Evolutionary conservation across 2,329 filamentous ascomycete genomes (phyloP).

Genomic region (Davidsoniella eucalypti): DNA sequence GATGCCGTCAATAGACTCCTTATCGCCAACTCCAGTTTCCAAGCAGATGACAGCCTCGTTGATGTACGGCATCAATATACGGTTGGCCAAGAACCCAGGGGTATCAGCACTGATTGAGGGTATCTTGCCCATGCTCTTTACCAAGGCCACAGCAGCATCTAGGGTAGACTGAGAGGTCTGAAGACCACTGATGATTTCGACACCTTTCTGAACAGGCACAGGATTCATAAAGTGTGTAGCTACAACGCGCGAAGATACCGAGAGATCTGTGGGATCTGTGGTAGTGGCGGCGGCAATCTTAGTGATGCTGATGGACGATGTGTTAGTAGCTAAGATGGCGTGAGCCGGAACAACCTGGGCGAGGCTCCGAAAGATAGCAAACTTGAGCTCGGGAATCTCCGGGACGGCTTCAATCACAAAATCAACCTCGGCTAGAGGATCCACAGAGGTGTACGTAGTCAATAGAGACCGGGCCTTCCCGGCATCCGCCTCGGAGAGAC

Average conservation of each 20-base stretch:
- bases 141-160: slow-evolving; percentile 68
- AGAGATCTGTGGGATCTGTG: slow-evolving; percentile 60
- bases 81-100: slow-evolving; percentile 87
- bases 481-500: slow-evolving; percentile 68
- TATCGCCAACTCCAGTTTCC: slow-evolving; percentile 76
- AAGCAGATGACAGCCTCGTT: slow-evolving; percentile 95
- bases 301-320: slow-evolving; percentile 95
- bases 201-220: slow-evolving; percentile 88
- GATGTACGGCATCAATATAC: slow-evolving; percentile 98
- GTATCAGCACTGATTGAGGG: slow-evolving; percentile 74
- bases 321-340: slow-evolving; percentile 90
- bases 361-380: slow-evolving; percentile 68
- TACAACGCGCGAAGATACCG: slow-evolving; percentile 72
- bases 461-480: slow-evolving; percentile 56
- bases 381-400: slow-evolving; percentile 77
- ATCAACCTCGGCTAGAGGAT: slow-evolving; percentile 67
- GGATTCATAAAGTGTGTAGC: slow-evolving; percentile 99
- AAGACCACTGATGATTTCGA: slow-evolving; percentile 89
- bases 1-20: slow-evolving; percentile 87
- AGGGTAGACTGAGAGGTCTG: slow-evolving; percentile 77
- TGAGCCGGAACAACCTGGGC: slow-evolving; percentile 69
- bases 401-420: slow-evolving; percentile 97
- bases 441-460: slow-evolving; percentile 53
- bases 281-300: slow-evolving; percentile 81
- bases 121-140: slow-evolving; percentile 85